Percentiles rank a stretch among this genome's conserved stretches.
Conservation (phyloP, 2,329 filamentous ascomycete species). For the Bipolaris victoriae region DNA sequence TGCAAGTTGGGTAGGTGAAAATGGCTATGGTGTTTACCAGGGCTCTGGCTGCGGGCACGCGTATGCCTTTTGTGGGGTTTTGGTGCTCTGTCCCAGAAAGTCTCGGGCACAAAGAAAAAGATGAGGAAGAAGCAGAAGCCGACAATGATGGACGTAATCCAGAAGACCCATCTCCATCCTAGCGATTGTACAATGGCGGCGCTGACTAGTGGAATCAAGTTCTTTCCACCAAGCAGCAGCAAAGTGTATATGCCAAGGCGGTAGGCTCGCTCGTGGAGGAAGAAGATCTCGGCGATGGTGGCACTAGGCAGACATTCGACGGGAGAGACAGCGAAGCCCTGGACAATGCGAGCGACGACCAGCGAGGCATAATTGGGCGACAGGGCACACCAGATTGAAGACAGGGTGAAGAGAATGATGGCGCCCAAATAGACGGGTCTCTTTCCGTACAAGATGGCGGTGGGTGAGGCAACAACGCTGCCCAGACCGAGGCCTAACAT, state of each 20-base stretch:
- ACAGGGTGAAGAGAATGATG: conserved; percentile 75
- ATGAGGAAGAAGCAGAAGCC: conserved; percentile 72
- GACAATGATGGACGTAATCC: conserved; percentile 82
- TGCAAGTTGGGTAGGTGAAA: conserved; percentile 34
- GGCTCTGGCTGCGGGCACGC: conserved; percentile 38
- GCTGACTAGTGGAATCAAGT: conserved; percentile 83
- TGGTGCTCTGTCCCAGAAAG: conserved; percentile 90
- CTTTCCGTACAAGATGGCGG: conserved; percentile 89
- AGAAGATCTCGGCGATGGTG: conserved; percentile 95
- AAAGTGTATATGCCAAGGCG: conserved; percentile 93
- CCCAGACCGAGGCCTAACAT: conserved; percentile 93
- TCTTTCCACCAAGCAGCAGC: conserved; percentile 87
- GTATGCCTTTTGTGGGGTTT: conserved; percentile 51
- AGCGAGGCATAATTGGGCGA: conserved; percentile 82
- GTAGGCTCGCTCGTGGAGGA: conserved; percentile 90
- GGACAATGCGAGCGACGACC: conserved; percentile 80
- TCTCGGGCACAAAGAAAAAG: conserved; percentile 92
- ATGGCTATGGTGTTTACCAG: conserved; percentile 31
- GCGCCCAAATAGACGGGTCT: conserved; percentile 85
- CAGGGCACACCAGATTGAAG: conserved; percentile 83
- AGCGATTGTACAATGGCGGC: conserved; percentile 79
- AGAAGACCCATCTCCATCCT: conserved; percentile 91
- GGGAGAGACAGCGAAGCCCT: conserved; percentile 85
- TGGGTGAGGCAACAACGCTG: conserved; percentile 83
- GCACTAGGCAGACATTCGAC: conserved; percentile 93